phyloP scores from a whole-genome alignment of 345 rosid genomes.

The Barbarea vulgaris region DNA sequence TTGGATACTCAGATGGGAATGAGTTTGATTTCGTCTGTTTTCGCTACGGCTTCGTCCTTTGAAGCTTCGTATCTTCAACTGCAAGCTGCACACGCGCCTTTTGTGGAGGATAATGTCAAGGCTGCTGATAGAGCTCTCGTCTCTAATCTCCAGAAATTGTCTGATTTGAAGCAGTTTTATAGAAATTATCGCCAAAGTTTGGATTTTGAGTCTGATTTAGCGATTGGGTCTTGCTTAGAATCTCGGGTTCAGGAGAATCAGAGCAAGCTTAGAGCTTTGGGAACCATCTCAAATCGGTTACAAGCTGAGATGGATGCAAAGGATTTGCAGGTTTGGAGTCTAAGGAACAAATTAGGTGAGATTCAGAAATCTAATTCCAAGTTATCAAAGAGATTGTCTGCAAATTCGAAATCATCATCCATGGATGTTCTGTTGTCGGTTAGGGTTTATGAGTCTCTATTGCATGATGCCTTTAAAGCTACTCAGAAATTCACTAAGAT shows the following conservation, averaged over 20 bases:
- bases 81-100: slow-evolving; percentile 84
- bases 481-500: slow-evolving; percentile 65
- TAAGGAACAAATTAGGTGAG: slow-evolving; percentile 69
- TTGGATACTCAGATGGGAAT: slow-evolving; percentile 50
- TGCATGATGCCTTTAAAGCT: slow-evolving; percentile 68
- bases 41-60: slow-evolving; percentile 71
- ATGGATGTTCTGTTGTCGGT: slow-evolving; percentile 62
- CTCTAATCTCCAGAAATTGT: slow-evolving; percentile 63
- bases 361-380: slow-evolving; percentile 55
- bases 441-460: slow-evolving; percentile 64
- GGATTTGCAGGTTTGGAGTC: slow-evolving; percentile 56
- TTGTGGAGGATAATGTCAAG: slow-evolving; percentile 58
- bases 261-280: slow-evolving; percentile 84
- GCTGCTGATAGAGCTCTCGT: slow-evolving; percentile 81
- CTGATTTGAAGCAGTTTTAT: slow-evolving; percentile 69
- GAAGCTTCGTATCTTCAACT: slow-evolving; percentile 90
- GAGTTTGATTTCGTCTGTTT: slow-evolving; percentile 69
- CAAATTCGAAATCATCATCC: slow-evolving; percentile 46
- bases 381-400: slow-evolving; percentile 59
- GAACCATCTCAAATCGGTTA: slow-evolving; percentile 66
- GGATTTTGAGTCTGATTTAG: slow-evolving; percentile 47
- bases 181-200: slow-evolving; percentile 52
- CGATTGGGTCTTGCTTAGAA: slow-evolving; percentile 76
- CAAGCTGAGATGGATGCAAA: slow-evolving; percentile 81
- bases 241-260: slow-evolving; percentile 93